Evolutionary conservation across 768 basidiomycete genomes (phyloP).

Genomic region (Calocera cornea): DNA sequence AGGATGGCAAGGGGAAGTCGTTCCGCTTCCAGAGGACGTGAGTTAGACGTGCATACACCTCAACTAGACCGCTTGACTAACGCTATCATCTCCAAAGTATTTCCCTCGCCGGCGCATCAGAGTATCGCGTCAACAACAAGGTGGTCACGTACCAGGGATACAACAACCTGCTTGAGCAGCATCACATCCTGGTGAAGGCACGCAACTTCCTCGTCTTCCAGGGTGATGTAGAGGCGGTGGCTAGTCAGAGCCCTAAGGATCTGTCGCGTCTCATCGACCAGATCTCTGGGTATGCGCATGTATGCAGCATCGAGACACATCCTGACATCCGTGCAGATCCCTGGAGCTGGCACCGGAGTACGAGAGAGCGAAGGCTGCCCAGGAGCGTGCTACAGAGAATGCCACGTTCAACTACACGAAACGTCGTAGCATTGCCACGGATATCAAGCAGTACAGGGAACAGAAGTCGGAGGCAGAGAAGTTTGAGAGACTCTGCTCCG

Average conservation of each 20-base stretch:
- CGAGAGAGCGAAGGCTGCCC: conserved; percentile 72
- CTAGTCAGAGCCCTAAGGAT: conserved; percentile 83
- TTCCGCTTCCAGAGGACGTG: conserved; percentile 88
- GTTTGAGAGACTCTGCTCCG: conserved; percentile 63
- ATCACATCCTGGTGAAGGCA: conserved; percentile 96
- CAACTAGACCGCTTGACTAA: background rate
- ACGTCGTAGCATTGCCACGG: conserved; percentile 80
- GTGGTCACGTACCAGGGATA: conserved; percentile 78
- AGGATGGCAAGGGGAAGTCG: conserved; percentile 62
- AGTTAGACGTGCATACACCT: conserved; percentile 25
- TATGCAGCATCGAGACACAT: background rate
- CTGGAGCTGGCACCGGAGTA: conserved; percentile 81
- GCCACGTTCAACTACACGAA: conserved; percentile 93
- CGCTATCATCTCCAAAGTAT: conserved; percentile 40
- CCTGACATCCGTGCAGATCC: conserved; percentile 30
- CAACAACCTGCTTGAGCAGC: conserved; percentile 70
- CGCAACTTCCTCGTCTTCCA: conserved; percentile 99
- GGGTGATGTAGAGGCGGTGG: conserved; percentile 96
- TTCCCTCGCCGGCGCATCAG: conserved; percentile 71
- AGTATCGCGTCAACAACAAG: conserved; percentile 75
- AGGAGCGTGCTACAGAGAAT: conserved; percentile 84
- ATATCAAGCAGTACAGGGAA: conserved; percentile 95
- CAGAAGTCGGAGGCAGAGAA: conserved; percentile 87
- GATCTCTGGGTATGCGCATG: conserved; percentile 52
- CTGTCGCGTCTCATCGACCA: conserved; percentile 86